A percentile compares a stretch with the other conserved stretches of the same genome.
Evolutionary conservation across 2,329 filamentous ascomycete species (phyloP).

Genomic region (Hypoxylon sp.): DNA sequence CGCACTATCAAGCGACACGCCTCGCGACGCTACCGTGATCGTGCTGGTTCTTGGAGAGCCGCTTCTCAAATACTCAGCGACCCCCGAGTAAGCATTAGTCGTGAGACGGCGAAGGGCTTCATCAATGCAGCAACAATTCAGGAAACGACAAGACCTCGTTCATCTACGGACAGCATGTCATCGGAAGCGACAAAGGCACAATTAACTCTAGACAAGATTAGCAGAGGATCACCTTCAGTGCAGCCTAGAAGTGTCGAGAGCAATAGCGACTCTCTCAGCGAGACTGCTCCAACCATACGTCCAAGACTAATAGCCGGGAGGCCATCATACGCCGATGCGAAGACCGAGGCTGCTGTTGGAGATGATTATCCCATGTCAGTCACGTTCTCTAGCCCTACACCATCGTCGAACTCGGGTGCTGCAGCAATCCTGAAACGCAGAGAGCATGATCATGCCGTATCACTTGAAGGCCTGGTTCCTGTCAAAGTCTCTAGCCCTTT

Average conservation of each 20-base stretch:
- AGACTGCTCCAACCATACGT: slow-evolving; percentile 45
- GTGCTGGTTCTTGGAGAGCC: slow-evolving; percentile 62
- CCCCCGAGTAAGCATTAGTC: slow-evolving; percentile 60
- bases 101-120: slow-evolving; percentile 58
- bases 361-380: slow-evolving; percentile 50
- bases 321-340: slow-evolving; percentile 55
- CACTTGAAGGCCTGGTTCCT: slow-evolving; percentile 51
- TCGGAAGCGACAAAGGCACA: slow-evolving; percentile 60
- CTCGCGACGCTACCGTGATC: slow-evolving; percentile 60
- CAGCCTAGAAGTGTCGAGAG: slow-evolving; percentile 26
- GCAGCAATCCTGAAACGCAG: slow-evolving; percentile 54
- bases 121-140: slow-evolving; percentile 49
- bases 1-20: slow-evolving; percentile 59
- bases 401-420: slow-evolving; percentile 55
- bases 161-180: slow-evolving; percentile 51
- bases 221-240: slow-evolving; percentile 55
- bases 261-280: slow-evolving; percentile 41
- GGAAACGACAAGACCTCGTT: slow-evolving; percentile 42
- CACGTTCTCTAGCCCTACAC: slow-evolving; percentile 54
- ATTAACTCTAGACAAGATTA: slow-evolving; percentile 61
- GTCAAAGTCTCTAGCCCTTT: slow-evolving; percentile 52
- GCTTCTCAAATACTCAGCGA: slow-evolving; percentile 56
- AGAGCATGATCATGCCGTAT: slow-evolving; percentile 48
- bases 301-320: slow-evolving; percentile 54
- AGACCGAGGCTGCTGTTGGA: slow-evolving; percentile 47